Evolutionary conservation across 176 grass and related monocot species (phyloP).

Genomic region (Carex littledalei): DNA sequence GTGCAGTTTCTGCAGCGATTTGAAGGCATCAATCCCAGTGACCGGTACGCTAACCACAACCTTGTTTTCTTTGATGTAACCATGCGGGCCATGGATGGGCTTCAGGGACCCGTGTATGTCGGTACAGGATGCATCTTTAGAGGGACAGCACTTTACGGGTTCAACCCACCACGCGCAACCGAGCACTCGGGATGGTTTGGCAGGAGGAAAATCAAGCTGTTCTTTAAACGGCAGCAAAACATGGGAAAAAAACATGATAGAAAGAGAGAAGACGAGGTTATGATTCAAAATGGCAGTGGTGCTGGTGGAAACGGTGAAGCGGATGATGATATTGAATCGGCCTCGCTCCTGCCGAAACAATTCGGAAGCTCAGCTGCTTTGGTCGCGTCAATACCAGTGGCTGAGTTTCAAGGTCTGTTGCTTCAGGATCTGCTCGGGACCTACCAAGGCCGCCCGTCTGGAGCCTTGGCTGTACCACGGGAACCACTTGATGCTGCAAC

Average conservation of each 20-base stretch:
- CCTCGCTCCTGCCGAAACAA: slow-evolving; percentile 52
- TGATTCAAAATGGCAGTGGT: slow-evolving; percentile 42
- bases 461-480: slow-evolving; percentile 60
- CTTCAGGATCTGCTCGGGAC: slow-evolving; percentile 70
- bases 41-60: slow-evolving; percentile 95
- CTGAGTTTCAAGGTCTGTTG: slow-evolving; percentile 84
- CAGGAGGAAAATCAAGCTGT: slow-evolving; percentile 72
- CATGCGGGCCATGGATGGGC: slow-evolving; percentile 94
- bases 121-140: slow-evolving; percentile 91
- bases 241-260: slow-evolving; percentile 84
- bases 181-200: slow-evolving; percentile 92
- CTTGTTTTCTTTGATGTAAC: slow-evolving; percentile 90
- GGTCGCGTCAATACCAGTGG: slow-evolving; percentile 66
- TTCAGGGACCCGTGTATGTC: slow-evolving; percentile 94
- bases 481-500: slow-evolving; percentile 81
- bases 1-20: slow-evolving; percentile 97
- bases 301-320: neutral
- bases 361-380: slow-evolving; percentile 64
- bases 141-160: slow-evolving; percentile 84
- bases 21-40: slow-evolving; percentile 79
- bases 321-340: slow-evolving; percentile 54
- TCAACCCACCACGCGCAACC: slow-evolving; percentile 80
- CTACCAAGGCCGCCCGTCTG: slow-evolving; percentile 68
- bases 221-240: slow-evolving; percentile 37
- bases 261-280: slow-evolving; percentile 36